Conservation (phyloP, 2,329 filamentous ascomycete genomes). For the Fusarium graminum region DNA sequence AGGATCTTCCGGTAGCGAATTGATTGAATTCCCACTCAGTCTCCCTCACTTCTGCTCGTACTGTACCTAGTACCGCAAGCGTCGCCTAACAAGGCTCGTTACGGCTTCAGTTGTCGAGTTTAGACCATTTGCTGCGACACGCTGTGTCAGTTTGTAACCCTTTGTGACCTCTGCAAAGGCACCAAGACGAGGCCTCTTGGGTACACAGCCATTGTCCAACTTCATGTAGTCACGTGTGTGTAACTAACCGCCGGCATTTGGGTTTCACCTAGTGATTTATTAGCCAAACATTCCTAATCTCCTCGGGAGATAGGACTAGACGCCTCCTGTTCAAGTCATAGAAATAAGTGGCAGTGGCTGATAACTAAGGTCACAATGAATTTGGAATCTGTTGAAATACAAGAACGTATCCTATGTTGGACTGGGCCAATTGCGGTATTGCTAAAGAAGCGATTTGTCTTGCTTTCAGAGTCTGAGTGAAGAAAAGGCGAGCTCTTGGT, state of each 20-base stretch:
- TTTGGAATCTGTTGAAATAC: neutral
- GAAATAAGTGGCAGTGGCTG: neutral
- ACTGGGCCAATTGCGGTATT: neutral
- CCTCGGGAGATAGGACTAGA: neutral
- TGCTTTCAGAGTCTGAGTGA: neutral
- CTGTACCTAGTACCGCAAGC: constrained; percentile 27
- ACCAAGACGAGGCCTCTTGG: constrained; percentile 14
- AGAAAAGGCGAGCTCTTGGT: constrained; percentile 21
- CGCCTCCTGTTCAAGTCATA: neutral
- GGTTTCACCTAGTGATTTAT: constrained; percentile 15
- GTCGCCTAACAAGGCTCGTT: constrained; percentile 28
- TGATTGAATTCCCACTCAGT: constrained; percentile 36
- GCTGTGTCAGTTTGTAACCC: constrained; percentile 1
- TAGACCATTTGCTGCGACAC: constrained; percentile 4
- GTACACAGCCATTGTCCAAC: constrained; percentile 9
- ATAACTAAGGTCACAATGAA: neutral
- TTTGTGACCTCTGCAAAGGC: constrained; percentile 1
- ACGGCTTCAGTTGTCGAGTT: constrained; percentile 19
- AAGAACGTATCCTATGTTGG: neutral
- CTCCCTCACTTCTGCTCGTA: constrained; percentile 10
- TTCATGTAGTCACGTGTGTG: constrained; percentile 10
- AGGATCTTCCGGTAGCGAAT: constrained; percentile 21
- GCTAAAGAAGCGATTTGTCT: neutral
- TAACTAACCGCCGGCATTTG: constrained; percentile 1
- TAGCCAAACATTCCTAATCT: constrained; percentile 23